These are phyloP conservation scores for Amaranthus tricolor DNA, from an alignment of 179 eudicot species.

Conservation along the genomic window DNA sequence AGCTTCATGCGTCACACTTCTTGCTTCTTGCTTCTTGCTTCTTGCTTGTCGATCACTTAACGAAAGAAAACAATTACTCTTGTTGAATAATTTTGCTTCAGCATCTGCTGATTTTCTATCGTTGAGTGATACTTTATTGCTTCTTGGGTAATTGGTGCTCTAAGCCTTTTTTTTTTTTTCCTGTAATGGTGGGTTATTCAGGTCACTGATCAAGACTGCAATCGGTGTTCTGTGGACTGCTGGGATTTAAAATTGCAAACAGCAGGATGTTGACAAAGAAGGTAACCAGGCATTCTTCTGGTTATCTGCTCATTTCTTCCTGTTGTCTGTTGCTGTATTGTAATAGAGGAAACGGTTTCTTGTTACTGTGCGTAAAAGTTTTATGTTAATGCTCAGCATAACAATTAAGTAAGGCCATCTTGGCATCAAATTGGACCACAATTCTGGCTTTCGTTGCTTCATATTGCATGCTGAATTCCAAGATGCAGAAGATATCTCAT, in stretches of 20 bases:
- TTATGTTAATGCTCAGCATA: slow-evolving; percentile 14
- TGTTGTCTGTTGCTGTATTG: slow-evolving; percentile 5
- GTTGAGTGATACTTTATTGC: neutral
- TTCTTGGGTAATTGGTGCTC: neutral
- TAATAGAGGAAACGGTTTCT: slow-evolving; percentile 16
- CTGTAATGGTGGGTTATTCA: slow-evolving; percentile 13
- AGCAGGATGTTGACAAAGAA: slow-evolving; percentile 15
- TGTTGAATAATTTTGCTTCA: neutral
- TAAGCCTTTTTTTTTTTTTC: neutral
- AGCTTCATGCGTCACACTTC: neutral
- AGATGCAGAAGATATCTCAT: neutral
- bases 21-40: neutral
- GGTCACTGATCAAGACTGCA: slow-evolving; percentile 4
- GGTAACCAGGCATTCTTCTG: slow-evolving; percentile 37
- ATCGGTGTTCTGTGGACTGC: neutral
- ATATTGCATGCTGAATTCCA: neutral
- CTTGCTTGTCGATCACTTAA: neutral
- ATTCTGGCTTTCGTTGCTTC: neutral
- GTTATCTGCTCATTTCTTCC: slow-evolving; percentile 18
- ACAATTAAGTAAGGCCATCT: slow-evolving; percentile 11
- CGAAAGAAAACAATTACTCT: neutral
- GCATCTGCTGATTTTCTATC: neutral
- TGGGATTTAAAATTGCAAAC: slow-evolving; percentile 9
- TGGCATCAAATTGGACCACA: neutral
- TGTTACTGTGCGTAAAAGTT: slow-evolving; percentile 6